Evolutionary conservation across 2,329 filamentous ascomycete genomes (phyloP).

Genomic region (Ophiostoma ulmi): DNA sequence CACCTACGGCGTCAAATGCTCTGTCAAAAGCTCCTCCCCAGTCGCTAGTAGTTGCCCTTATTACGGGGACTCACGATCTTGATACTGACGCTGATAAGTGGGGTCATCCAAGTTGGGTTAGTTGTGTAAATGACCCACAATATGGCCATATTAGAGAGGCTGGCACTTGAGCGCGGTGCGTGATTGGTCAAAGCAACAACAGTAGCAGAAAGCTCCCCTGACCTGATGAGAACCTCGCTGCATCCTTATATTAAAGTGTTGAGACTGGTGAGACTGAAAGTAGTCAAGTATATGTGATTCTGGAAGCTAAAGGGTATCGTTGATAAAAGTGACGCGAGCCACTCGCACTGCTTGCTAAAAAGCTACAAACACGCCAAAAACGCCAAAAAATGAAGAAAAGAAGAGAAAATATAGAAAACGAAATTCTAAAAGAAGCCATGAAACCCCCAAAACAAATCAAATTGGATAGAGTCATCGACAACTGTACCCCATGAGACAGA

Average conservation of each 20-base stretch:
- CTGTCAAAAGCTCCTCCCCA: conserved; percentile 13
- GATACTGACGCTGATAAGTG: conserved; percentile 16
- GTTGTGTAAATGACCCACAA: not conserved
- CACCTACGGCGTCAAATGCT: conserved; percentile 11
- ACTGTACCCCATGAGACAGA: not conserved
- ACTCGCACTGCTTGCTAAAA: too few relatives aligned
- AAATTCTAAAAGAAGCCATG: not conserved
- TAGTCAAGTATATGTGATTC: not conserved
- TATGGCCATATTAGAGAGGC: conserved; percentile 1
- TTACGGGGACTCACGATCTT: conserved; percentile 23
- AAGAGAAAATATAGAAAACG: not conserved
- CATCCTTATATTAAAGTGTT: not conserved
- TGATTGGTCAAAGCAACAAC: not conserved
- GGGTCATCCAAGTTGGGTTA: conserved; percentile 14
- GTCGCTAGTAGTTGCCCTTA: conserved; percentile 8
- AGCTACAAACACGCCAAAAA: not conserved
- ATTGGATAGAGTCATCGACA: not conserved
- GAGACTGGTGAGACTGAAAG: not conserved
- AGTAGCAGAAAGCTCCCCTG: not conserved
- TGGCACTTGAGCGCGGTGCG: not conserved
- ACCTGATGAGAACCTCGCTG: not conserved
- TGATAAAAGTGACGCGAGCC: not conserved
- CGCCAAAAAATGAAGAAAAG: not conserved
- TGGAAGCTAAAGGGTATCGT: not conserved
- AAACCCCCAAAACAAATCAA: not conserved